Base-by-base conservation (phyloP, 495 filamentous ascomycete species). In the Neurospora sp. region DNA sequence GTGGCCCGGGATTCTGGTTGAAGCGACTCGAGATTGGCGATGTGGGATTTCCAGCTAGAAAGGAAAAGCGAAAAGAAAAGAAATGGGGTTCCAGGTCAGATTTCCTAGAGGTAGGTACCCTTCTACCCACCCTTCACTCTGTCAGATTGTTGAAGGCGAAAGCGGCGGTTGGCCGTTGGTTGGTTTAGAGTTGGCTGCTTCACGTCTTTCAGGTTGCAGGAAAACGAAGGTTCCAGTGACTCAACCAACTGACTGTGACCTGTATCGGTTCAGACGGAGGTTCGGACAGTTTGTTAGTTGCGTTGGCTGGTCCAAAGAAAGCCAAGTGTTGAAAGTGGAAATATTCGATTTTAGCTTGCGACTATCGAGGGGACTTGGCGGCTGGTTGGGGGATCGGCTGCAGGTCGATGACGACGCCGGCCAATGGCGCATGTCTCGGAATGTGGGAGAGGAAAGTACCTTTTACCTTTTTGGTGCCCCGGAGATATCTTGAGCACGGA, bases 361-460 rank as follows among this genome's bases (percentile, higher is more conserved):
- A 61, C 69, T 38, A 71, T 68, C 70, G 41, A 69, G 2, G 76
- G 78, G 12, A 27, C 53, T 72, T 75, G 75, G 76, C 74, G 74
- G 77, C 75, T 78, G 74, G 72, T 65, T 72, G 73, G 74, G 71
- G 77, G 77, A 78, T 79, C 75, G 76, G 70, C 78, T 81, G 79
- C 79, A 79, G 75, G 77, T 78, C 75, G 78, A 81, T 81, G 79
- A 81, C 79, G 78, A 76, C 77, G 77, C 79, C 75, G 75, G 61
- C 76, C 75, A 78, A 75, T 77, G 73, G 76, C 74, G 75, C 76
- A 78, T 76, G 74, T 75, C 74, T 79, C 79, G 2, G 20, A 53
- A 20, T 1, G 27, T 3, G 27, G 27, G 2, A 27, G 27, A 27
- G 27, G 20, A 22, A 53, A 22, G 48, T 27, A 14, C 20, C 20